phyloP scores from a whole-genome alignment of 805 yeast species.

The Torulaspora maleeae region DNA sequence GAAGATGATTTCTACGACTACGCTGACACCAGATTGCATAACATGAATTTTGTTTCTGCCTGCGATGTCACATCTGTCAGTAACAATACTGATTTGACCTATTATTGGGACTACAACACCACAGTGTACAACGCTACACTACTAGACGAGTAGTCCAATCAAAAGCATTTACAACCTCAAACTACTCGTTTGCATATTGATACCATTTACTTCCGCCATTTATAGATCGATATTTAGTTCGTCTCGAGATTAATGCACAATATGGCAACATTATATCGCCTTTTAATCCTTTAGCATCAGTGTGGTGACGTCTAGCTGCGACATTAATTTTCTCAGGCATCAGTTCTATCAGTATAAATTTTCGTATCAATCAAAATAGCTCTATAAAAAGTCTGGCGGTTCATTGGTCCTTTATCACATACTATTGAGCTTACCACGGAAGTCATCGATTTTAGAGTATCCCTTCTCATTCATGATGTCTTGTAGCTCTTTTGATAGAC shows the following conservation, averaged over 20 bases:
- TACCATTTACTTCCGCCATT: background rate
- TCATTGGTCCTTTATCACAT: conserved; percentile 7
- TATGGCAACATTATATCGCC: too few species aligned
- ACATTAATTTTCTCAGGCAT: background rate
- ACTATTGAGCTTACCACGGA: conserved; percentile 30
- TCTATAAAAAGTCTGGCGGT: background rate
- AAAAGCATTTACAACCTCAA: background rate
- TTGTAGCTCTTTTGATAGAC: conserved; percentile 22
- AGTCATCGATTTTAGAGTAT: conserved; percentile 30
- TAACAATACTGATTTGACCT: conserved; percentile 22
- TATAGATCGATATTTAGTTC: too few species aligned
- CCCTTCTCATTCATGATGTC: conserved; percentile 29
- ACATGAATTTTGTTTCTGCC: conserved; percentile 31
- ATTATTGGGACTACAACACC: conserved; percentile 22
- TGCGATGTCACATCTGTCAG: conserved; percentile 29
- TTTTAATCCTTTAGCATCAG: too few species aligned
- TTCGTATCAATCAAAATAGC: background rate
- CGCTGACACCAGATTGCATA: conserved; percentile 32
- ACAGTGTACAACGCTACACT: conserved; percentile 20
- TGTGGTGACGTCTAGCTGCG: too few species aligned
- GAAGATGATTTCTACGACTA: conserved; percentile 34
- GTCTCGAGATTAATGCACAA: too few species aligned
- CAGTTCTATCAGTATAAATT: background rate
- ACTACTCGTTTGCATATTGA: background rate
- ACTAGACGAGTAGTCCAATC: conserved; percentile 2